phyloP scores from a whole-genome alignment of 495 filamentous ascomycete genomes.

The Xylaria venustula region DNA sequence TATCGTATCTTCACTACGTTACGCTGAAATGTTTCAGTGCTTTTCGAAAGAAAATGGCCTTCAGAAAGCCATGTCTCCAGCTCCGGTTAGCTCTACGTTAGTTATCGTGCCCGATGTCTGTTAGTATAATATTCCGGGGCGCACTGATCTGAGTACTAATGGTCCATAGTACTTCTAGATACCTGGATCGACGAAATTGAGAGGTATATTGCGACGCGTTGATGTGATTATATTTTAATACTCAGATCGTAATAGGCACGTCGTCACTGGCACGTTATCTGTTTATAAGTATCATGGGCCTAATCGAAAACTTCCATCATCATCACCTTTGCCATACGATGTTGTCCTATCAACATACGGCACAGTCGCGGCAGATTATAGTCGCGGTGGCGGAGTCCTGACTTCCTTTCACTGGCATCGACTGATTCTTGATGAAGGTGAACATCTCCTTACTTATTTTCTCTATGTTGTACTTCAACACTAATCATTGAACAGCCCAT shows the following conservation, averaged over 20 bases:
- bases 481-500: too few relatives aligned
- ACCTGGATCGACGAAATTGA: neutral
- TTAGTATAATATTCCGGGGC: neutral
- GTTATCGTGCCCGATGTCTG: neutral
- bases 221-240: neutral
- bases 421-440: neutral
- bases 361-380: constrained; percentile 28
- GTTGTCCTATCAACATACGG: constrained; percentile 37
- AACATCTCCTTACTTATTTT: neutral
- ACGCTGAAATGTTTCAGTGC: neutral
- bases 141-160: neutral
- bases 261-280: constrained; percentile 15
- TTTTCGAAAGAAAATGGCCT: too few relatives aligned
- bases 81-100: neutral
- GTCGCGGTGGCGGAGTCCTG: constrained; percentile 28
- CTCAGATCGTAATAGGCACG: neutral
- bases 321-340: constrained; percentile 20
- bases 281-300: constrained; percentile 29
- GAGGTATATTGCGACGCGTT: neutral
- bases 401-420: neutral
- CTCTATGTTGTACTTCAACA: too few relatives aligned
- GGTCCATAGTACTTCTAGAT: neutral
- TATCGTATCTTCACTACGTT: constrained; percentile 13
- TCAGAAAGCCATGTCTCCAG: neutral
- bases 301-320: constrained; percentile 5